Evolutionary conservation across 2,329 filamentous ascomycete genomes (phyloP), one percentile per base, ranked within the genome.

Genomic region (Aureobasidium sp.): DNA sequence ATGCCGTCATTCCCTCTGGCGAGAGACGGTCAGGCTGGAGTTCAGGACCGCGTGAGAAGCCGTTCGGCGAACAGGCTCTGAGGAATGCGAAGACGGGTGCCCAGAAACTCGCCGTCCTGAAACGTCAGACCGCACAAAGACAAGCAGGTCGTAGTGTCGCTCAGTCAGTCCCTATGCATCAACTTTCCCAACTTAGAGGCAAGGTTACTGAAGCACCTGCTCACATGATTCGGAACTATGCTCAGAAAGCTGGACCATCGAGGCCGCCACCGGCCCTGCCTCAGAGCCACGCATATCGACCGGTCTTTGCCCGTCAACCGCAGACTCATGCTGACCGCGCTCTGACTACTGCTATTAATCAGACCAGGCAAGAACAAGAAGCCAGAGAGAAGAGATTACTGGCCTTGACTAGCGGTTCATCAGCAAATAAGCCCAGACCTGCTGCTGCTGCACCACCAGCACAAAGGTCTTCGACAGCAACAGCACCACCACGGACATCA

Each of bases 171-270:
- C 62, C 62, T 7, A 52, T 41, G 29, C 62, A 63, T 46, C 44
- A 59, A 41, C 42, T 63, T n/a, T 47, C 46, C 39, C 56, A 60
- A 17, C 58, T 60, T 29, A 57, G 44, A 12, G 57, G 62, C 27
- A 61, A 52, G 66, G 76, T 86, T 47, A 71, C 63, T 23, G 76
- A 74, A 50, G 82, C 84, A 0, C 84, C 84, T 7, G 68, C 74
- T 1, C 77, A 77, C 56, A 83, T 86, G 82, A 68, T 83, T 6
- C 76, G 80, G 53, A 82, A 84, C 56, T 76, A 80, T 27, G 53
- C 62, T 41, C 36, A 44, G 6, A 55, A 29, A 17, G n/a, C 57
- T 29, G 9, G 29, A 20, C 57, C 61, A 10, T 17, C 46, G 13
- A 46, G 26, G 15, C 50, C 50, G 20, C 32, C 51, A 9, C 50